These are phyloP conservation scores for Metschnikowia henanensis DNA, from an alignment of 805 yeast genomes.

Conservation along the genomic window DNA sequence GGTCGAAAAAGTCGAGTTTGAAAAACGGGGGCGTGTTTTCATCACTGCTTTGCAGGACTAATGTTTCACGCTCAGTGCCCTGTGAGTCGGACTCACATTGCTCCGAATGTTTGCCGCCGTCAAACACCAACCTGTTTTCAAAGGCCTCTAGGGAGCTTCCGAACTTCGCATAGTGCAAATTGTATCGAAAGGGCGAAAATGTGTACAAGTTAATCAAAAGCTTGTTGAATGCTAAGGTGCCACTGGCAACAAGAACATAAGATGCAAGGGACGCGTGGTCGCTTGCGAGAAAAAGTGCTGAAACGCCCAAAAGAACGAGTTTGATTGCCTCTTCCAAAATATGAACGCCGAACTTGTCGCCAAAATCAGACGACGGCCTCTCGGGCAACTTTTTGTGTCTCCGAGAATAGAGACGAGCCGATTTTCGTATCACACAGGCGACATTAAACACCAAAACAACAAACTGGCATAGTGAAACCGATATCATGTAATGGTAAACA, in stretches of 20 bases:
- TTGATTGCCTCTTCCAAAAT: slow-evolving; percentile 12
- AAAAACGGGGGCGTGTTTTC: slow-evolving; percentile 11
- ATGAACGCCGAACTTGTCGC: slow-evolving; percentile 13
- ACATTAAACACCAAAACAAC: slow-evolving; percentile 5
- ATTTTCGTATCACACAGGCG: slow-evolving; percentile 8
- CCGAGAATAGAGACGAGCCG: neutral
- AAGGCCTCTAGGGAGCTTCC: slow-evolving; percentile 6
- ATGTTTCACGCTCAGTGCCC: neutral
- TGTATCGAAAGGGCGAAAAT: slow-evolving; percentile 15
- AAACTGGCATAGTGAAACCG: slow-evolving; percentile 8
- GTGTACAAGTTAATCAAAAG: slow-evolving; percentile 8
- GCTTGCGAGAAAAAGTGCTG: neutral
- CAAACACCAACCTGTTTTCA: neutral
- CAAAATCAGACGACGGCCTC: slow-evolving; percentile 1
- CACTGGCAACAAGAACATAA: slow-evolving; percentile 9
- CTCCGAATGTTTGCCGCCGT: neutral
- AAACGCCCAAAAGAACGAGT: slow-evolving; percentile 2
- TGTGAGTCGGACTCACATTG: neutral
- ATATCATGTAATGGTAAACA: neutral
- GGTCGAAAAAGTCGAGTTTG: slow-evolving; percentile 10
- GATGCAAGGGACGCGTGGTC: neutral
- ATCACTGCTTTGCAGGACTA: slow-evolving; percentile 10
- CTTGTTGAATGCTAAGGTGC: slow-evolving; percentile 12
- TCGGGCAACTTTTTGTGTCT: slow-evolving; percentile 12
- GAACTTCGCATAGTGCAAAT: slow-evolving; percentile 9